Percentiles rank a stretch among this genome's conserved stretches.
phyloP scores from a whole-genome alignment of 1,139 yeast species.

The Zygosaccharomyces sapae region DNA sequence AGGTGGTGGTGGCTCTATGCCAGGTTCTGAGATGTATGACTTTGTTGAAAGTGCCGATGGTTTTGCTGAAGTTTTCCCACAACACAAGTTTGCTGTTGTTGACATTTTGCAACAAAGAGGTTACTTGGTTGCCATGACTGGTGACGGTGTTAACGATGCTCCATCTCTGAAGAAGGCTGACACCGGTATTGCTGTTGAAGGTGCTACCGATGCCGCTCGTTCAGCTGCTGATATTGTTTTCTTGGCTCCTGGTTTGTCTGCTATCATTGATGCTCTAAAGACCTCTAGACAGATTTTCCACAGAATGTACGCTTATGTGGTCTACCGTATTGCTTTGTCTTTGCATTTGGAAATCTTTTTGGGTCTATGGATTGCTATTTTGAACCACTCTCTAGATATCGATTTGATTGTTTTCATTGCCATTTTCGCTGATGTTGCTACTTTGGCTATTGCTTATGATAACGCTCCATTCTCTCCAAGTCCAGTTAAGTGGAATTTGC shows the following conservation, averaged over 20 bases:
- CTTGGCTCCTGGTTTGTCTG: slow-evolving; percentile 95
- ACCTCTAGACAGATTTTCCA: slow-evolving; percentile 96
- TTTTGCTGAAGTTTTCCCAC: slow-evolving; percentile 97
- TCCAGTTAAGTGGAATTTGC: slow-evolving; percentile 98
- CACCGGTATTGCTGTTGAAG: slow-evolving; percentile 96
- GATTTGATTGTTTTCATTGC: slow-evolving; percentile 91
- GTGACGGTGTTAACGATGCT: slow-evolving; percentile 97
- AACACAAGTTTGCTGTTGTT: slow-evolving; percentile 90
- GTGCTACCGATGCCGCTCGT: slow-evolving; percentile 95
- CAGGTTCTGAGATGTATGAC: slow-evolving; percentile 94
- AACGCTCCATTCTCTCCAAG: slow-evolving; percentile 95
- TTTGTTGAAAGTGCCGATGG: slow-evolving; percentile 96
- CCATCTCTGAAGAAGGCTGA: slow-evolving; percentile 96
- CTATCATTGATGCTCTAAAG: slow-evolving; percentile 89
- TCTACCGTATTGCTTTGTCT: slow-evolving; percentile 91
- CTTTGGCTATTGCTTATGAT: slow-evolving; percentile 92
- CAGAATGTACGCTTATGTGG: slow-evolving; percentile 96
- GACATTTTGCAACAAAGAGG: slow-evolving; percentile 80
- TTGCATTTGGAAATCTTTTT: slow-evolving; percentile 88
- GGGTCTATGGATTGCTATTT: slow-evolving; percentile 91
- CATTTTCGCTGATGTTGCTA: slow-evolving; percentile 92
- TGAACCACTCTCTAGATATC: slow-evolving; percentile 77
- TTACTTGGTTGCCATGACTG: slow-evolving; percentile 96
- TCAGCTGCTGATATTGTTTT: slow-evolving; percentile 96
- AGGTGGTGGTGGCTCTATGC: slow-evolving; percentile 95